Base-by-base conservation (phyloP, 139 green algal species). In the Picochlorum costavermella region DNA sequence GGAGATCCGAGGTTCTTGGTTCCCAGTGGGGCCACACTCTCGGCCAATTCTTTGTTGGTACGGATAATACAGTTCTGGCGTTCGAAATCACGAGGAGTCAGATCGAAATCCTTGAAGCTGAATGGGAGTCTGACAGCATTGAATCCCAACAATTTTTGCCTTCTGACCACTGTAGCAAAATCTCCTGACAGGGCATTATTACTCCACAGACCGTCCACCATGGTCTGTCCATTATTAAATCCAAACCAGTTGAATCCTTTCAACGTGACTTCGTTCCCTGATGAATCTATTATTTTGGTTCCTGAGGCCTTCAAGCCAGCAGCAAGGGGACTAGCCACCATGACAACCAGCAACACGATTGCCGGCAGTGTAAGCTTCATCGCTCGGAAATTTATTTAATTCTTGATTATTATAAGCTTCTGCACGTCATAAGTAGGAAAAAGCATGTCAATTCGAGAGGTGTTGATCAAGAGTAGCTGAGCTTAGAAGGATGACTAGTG, bases 141-240 rank as follows among this genome's bases (percentile, higher is more conserved):
- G 67, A 84, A 84, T 30, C 79, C 79, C 37, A 86, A 67, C 44
- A 82, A 66, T 57, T 86, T 75, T 69, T 79, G 75, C 28, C 76
- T 69, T 14, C 71, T 68, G 31, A 85, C 69, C 25, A 83, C 60
- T 10, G 68, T 78, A 29, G 69, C 64, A 68, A 85, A 78, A 44
- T 78, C 71, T 44, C 51, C 50, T 6, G 66, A 50, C 20, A 70
- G 23, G 46, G 50, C 45, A 64, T 66, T 31, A 23, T 16, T 45
- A 26, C 63, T 12, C 25, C 56, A 68, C 65, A 71, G 31, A 8
- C 55, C 65, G 9, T 40, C 50, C 23, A 70, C 1, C 13, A 65
- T 48, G 12, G 63, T 70, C 10, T 33, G 20, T 2, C 63, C 63
- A 20, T 64, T 40, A 23, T 70, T 43, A 29, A 70, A 70, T 2